Evolutionary conservation across 371 early-diverging fungal genomes (phyloP).

Genomic region (Mucor indicus): DNA sequence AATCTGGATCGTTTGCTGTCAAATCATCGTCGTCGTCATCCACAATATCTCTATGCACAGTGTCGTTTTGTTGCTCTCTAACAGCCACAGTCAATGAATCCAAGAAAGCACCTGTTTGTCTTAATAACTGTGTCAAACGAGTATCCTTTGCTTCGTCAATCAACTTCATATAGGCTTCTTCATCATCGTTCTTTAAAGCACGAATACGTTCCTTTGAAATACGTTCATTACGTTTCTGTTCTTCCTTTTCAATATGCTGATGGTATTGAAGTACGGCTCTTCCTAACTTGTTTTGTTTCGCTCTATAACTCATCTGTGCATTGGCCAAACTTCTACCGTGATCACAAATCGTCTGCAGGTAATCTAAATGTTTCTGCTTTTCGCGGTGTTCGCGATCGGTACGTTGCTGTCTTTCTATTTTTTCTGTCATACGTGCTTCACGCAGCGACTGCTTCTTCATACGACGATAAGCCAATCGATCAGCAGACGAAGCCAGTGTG

Average conservation of each 20-base stretch:
- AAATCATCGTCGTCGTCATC: constrained; percentile 58
- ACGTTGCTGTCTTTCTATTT: constrained; percentile 85
- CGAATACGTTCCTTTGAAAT: constrained; percentile 92
- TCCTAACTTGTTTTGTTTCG: constrained; percentile 72
- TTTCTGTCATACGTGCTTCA: constrained; percentile 90
- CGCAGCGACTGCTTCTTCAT: constrained; percentile 88
- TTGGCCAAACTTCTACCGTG: constrained; percentile 74
- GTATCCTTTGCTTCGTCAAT: constrained; percentile 95
- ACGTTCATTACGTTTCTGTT: constrained; percentile 80
- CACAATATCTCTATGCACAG: constrained; percentile 14
- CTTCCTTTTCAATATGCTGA: constrained; percentile 85
- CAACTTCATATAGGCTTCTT: constrained; percentile 94
- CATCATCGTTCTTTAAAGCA: constrained; percentile 93
- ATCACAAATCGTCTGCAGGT: constrained; percentile 68
- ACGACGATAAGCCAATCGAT: constrained; percentile 76
- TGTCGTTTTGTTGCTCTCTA: constrained; percentile 71
- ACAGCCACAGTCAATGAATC: constrained; percentile 73
- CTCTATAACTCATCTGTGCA: constrained; percentile 63
- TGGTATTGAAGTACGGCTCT: constrained; percentile 77
- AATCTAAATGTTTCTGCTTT: constrained; percentile 80
- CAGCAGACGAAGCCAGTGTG: constrained; percentile 75
- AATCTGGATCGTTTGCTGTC: constrained; percentile 1
- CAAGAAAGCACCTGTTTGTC: constrained; percentile 89
- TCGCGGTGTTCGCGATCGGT: constrained; percentile 85
- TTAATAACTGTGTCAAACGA: constrained; percentile 86